Base-by-base conservation (phyloP, 768 basidiomycete genomes). In the Termitomyces sp. region DNA sequence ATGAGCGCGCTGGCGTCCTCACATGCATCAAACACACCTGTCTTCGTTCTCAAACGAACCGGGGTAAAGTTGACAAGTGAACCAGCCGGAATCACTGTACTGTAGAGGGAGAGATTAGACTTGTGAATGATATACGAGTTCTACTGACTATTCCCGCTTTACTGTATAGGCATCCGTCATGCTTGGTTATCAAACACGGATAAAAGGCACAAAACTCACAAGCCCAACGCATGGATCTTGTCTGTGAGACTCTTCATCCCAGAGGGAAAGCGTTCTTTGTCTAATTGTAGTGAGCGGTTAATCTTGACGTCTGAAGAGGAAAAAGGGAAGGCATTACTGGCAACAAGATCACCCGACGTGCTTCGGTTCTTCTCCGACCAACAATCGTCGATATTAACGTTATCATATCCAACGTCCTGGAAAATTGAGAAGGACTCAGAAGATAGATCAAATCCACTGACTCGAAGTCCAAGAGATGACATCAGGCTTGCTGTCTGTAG, bases 41-140 rank as follows among this genome's bases (percentile, higher is more conserved):
- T 46, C 59, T 46, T 87, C 86, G 57, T 86, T 83, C 64, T 75
- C 69, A 69, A 76, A 87, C 0, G 84, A 86, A 22, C 85, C 86
- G 31, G 86, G 86, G 63, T 82, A 87, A 9, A 83, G 70, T 18
- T 79, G 80, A 59, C 86, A 87, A n/a, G 86, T 87, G 61, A 78
- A 82, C 84, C 84, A 86, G n/a, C 86, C 86, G 2, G 85, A 77
- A 56, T 85, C 83, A 55, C 82, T 77, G 62, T 80, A 81, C 83
- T 83, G 55, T 18, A 26, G 26, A 41, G 29, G 13, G 14, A 26
- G 7, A n/a, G 13, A 29, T 50, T 7, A 46, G n/a, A n/a, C n/a
- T 13, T 29, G 14, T 0, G 46, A 14, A 1, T 41, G 20, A 39
- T 12, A 34, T 44, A 27, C 16, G 10, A 20, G 16, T 22, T 5